Conservation (phyloP, 2,329 filamentous ascomycete genomes). For the Hymenotorrendiella dingleyae region DNA sequence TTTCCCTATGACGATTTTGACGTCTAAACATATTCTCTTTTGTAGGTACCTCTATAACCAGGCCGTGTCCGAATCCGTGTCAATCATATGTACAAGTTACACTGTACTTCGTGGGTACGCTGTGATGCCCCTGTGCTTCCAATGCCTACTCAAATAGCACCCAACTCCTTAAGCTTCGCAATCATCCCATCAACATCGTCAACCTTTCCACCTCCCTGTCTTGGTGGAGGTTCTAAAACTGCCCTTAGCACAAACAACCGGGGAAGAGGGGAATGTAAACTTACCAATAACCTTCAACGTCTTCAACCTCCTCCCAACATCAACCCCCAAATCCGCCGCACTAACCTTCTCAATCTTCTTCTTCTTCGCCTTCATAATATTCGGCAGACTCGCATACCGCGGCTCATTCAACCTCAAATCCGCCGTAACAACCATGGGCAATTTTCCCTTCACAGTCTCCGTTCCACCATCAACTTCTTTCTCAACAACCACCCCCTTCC, state of each 20-base stretch:
- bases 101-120: no score
- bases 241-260: conserved; percentile 10
- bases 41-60: no score
- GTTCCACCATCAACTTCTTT: conserved; percentile 93
- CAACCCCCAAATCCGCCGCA: conserved; percentile 73
- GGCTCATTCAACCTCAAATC: conserved; percentile 94
- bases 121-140: no score
- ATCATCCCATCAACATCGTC: conserved; percentile 96
- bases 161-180: conserved; percentile 89
- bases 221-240: conserved; percentile 67
- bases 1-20: no score
- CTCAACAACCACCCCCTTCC: conserved; percentile 68
- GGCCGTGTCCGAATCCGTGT: no score
- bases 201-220: conserved; percentile 94
- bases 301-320: conserved; percentile 72
- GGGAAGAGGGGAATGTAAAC: conserved; percentile 29
- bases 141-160: conserved; percentile 58
- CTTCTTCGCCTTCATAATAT: conserved; percentile 99
- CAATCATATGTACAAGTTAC: no score
- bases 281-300: conserved; percentile 79
- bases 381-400: conserved; percentile 88
- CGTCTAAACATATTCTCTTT: no score
- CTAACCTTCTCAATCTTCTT: conserved; percentile 94
- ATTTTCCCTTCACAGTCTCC: conserved; percentile 77
- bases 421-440: conserved; percentile 93